Evolutionary conservation across 2,329 filamentous ascomycete species (phyloP), one percentile per base, ranked within the genome.

Genomic region (Ciborinia camelliae): DNA sequence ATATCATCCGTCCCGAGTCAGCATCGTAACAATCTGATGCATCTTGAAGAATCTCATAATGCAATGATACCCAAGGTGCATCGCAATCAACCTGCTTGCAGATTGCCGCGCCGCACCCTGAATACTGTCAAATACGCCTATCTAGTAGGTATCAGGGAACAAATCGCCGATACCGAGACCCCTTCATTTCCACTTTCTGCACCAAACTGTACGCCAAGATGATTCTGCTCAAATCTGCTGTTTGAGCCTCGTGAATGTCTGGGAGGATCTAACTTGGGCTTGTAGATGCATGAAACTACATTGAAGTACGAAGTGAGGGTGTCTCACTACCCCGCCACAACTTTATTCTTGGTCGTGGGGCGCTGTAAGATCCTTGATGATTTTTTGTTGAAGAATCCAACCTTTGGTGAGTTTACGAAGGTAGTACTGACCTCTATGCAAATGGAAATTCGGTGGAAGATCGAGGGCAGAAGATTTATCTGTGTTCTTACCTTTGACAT

Each of bases 121-220:
- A 23, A 57, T 43, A 30, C 4, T 28, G 9, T 43, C 37, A 43
- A 18, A n/a, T 15, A 18, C 37, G 12, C 30, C 30, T 23, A 52
- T 52, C 18, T n/a, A n/a, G n/a, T 51, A 51, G 28, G 9, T n/a
- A 12, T 18, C 30, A n/a, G 28, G 20, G 5, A 12, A 15, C 26
- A 45, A 23, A 57, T 23, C 18, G 39, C 54, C 39, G 6, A 57
- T 10, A 39, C 26, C 26, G 18, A n/a, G n/a, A 45, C 26, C 39
- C 28, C 10, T 57, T 45, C 20, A 45, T 43, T 57, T 57, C 26
- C 54, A 45, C 39, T 57, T 57, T 45, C 28, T 57, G 26, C 20
- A 45, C 18, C 54, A 45, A 3, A n/a, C 7, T 45, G 1, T 8
- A 10, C 26, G 18, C 26, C 26, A 32, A 43, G 18, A 43, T 54